Evolutionary conservation across 306 rosid genomes (phyloP).

Genomic region (Pterocarpus macrocarpus): DNA sequence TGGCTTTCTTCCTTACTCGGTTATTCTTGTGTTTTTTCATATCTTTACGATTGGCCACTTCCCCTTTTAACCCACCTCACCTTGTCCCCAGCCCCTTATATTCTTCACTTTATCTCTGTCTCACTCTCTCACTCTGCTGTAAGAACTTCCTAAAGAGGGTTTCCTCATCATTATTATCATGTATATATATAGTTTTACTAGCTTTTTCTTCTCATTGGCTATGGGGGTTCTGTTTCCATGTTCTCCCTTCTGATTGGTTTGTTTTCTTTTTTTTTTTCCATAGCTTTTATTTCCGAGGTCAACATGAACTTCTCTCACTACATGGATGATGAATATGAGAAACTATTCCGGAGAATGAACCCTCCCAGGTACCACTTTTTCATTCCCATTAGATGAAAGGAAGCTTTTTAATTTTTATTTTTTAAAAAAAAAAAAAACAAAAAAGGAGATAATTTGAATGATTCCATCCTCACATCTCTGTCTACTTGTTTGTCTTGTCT

Average conservation of each 20-base stretch:
- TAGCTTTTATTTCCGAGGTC: slow-evolving; percentile 71
- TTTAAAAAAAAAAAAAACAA: neutral
- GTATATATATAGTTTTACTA: slow-evolving; percentile 11
- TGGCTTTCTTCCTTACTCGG: slow-evolving; percentile 51
- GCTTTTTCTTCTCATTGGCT: slow-evolving; percentile 56
- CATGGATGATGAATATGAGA: slow-evolving; percentile 90
- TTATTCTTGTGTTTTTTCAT: slow-evolving; percentile 51
- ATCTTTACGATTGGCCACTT: slow-evolving; percentile 53
- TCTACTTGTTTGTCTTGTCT: slow-evolving; percentile 42
- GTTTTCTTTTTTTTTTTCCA: slow-evolving; percentile 51
- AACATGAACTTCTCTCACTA: slow-evolving; percentile 82
- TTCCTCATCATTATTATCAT: slow-evolving; percentile 25
- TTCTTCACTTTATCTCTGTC: slow-evolving; percentile 17
- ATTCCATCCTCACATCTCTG: slow-evolving; percentile 44
- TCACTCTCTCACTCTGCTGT: slow-evolving; percentile 2
- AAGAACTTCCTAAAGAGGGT: slow-evolving; percentile 33
- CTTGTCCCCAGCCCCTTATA: slow-evolving; percentile 27
- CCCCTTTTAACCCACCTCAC: slow-evolving; percentile 42
- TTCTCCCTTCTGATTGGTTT: slow-evolving; percentile 57
- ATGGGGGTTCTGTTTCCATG: slow-evolving; percentile 50
- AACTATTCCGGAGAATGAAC: slow-evolving; percentile 89
- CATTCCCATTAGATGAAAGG: slow-evolving; percentile 38
- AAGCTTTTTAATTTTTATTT: neutral
- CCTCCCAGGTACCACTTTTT: slow-evolving; percentile 74
- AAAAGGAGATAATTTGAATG: slow-evolving; percentile 18